These are phyloP conservation scores for Curvularia sp. DNA, from an alignment of 2,329 filamentous ascomycete genomes.

Conservation along the genomic window DNA sequence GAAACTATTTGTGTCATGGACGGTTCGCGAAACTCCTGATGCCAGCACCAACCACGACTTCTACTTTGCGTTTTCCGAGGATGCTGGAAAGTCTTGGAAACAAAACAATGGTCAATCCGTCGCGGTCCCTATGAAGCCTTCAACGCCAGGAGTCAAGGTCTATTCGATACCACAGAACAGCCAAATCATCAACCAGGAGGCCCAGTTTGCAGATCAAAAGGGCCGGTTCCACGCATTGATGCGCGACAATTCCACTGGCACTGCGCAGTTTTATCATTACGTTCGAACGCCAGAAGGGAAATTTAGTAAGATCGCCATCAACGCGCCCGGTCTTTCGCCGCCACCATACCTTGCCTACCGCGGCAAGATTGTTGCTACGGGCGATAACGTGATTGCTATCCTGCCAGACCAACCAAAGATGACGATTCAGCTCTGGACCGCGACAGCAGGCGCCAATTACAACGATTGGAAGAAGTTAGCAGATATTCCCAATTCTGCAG, in stretches of 20 bases:
- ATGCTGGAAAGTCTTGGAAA: slow-evolving; percentile 55
- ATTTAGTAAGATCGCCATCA: slow-evolving; percentile 44
- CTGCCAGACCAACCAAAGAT: slow-evolving; percentile 42
- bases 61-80: slow-evolving; percentile 58
- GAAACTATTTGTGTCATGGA: slow-evolving; percentile 58
- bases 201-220: slow-evolving; percentile 55
- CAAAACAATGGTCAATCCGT: slow-evolving; percentile 50
- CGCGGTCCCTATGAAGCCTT: slow-evolving; percentile 53
- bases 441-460: slow-evolving; percentile 38
- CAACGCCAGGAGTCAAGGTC: slow-evolving; percentile 53
- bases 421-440: slow-evolving; percentile 38
- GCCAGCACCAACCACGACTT: slow-evolving; percentile 60
- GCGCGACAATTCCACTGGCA: slow-evolving; percentile 50
- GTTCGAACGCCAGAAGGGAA: slow-evolving; percentile 36
- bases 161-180: slow-evolving; percentile 56
- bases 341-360: slow-evolving; percentile 45
- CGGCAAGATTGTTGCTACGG: slow-evolving; percentile 39
- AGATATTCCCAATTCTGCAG: slow-evolving; percentile 40
- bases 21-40: slow-evolving; percentile 58
- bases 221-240: slow-evolving; percentile 60
- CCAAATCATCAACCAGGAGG: slow-evolving; percentile 60
- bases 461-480: slow-evolving; percentile 42
- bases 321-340: slow-evolving; percentile 35
- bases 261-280: slow-evolving; percentile 44
- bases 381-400: slow-evolving; percentile 40